Conservation (phyloP, 257 asterid genomes). For the Salvia miltiorrhiza region DNA sequence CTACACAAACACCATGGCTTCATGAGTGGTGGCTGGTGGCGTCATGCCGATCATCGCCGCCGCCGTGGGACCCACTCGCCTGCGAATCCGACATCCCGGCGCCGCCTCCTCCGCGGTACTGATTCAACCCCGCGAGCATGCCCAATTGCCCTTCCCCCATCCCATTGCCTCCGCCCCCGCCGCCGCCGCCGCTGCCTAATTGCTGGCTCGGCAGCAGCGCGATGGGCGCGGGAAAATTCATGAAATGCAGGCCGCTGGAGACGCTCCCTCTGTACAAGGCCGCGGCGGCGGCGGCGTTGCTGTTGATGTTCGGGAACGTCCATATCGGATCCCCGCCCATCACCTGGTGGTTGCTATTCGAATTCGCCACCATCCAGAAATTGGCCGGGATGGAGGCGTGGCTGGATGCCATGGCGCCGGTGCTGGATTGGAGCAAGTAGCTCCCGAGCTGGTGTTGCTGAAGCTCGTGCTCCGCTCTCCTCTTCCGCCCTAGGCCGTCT, state of each 20-base stretch:
- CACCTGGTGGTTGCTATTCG: slow-evolving; percentile 51
- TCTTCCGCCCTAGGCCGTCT: slow-evolving; percentile 53
- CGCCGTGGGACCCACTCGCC: slow-evolving; percentile 77
- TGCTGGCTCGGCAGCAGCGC: slow-evolving; percentile 75
- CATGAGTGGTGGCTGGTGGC: slow-evolving; percentile 71
- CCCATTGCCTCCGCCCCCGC: slow-evolving; percentile 28
- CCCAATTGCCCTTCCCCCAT: slow-evolving; percentile 68
- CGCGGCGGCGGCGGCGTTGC: slow-evolving; percentile 47
- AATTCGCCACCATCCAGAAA: slow-evolving; percentile 89
- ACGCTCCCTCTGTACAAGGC: slow-evolving; percentile 73
- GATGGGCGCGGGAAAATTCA: slow-evolving; percentile 81
- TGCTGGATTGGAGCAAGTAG: slow-evolving; percentile 64
- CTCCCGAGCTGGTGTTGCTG: slow-evolving; percentile 59
- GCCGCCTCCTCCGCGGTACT: slow-evolving; percentile 44
- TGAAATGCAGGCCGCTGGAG: slow-evolving; percentile 83
- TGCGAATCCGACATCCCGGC: slow-evolving; percentile 67
- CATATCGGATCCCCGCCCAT: slow-evolving; percentile 79
- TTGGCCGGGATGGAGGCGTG: slow-evolving; percentile 81
- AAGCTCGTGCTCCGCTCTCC: slow-evolving; percentile 58
- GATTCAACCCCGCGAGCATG: slow-evolving; percentile 58
- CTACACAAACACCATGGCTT: slow-evolving; percentile 33
- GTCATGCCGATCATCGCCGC: slow-evolving; percentile 68
- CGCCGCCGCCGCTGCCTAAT: slow-evolving; percentile 35
- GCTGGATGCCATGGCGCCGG: slow-evolving; percentile 67
- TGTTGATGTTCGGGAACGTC: slow-evolving; percentile 69